phyloP scores from a whole-genome alignment of 73 alveolate genomes.

The Stentor coeruleus region DNA sequence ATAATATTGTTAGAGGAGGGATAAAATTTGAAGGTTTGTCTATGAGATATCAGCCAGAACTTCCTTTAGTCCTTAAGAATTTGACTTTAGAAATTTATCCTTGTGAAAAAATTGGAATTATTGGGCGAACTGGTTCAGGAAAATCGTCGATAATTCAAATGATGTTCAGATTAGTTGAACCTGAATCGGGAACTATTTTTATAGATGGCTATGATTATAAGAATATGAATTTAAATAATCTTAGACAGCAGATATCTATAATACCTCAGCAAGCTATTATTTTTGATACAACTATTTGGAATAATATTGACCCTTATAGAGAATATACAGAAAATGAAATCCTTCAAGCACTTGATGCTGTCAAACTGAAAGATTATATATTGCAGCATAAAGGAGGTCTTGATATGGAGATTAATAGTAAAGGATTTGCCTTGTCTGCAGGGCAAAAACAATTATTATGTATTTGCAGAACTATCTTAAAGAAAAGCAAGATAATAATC shows the following conservation, averaged over 20 bases:
- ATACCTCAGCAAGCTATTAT: constrained; percentile 91
- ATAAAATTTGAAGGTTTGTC: constrained; percentile 33
- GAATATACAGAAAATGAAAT: constrained; percentile 55
- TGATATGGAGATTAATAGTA: no score
- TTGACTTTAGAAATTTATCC: neutral
- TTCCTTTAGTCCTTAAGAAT: neutral
- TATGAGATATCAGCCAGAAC: neutral
- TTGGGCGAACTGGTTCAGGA: constrained; percentile 91
- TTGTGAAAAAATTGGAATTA: constrained; percentile 11
- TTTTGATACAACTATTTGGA: constrained; percentile 83
- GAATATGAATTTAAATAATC: constrained; percentile 50
- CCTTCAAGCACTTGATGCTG: constrained; percentile 51
- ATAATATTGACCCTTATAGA: constrained; percentile 86
- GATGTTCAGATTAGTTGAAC: constrained; percentile 76
- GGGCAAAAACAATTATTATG: constrained; percentile 60
- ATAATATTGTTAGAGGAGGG: constrained; percentile 36
- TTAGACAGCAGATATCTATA: constrained; percentile 76
- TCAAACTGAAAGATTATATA: no score
- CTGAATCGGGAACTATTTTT: constrained; percentile 42
- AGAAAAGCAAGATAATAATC: constrained; percentile 29
- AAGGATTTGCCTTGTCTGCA: constrained; percentile 40
- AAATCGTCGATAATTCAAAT: constrained; percentile 65
- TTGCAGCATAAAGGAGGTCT: no score
- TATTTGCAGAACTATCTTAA: constrained; percentile 52
- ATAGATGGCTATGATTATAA: constrained; percentile 84